phyloP scores from a whole-genome alignment of 148 eudicot genomes.

The Polygonum aviculare region DNA sequence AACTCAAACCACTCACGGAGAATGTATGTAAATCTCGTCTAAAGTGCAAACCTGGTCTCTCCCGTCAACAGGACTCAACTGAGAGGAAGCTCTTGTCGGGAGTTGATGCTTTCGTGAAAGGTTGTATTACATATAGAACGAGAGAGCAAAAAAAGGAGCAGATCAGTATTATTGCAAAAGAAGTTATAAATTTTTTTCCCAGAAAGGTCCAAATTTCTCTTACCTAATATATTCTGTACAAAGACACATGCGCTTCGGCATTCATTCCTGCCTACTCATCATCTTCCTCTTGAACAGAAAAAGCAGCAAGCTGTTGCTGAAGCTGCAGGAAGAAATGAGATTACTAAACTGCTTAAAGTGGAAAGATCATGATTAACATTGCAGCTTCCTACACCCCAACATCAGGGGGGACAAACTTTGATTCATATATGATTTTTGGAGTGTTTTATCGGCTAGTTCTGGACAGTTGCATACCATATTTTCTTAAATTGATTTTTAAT shows the following conservation, averaged over 20 bases:
- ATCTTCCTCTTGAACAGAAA: conserved; percentile 42
- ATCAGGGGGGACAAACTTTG: neutral
- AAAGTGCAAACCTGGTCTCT: neutral
- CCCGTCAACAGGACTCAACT: neutral
- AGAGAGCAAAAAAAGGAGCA: neutral
- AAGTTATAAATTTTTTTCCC: neutral
- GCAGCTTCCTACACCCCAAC: neutral
- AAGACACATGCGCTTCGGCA: conserved; percentile 21
- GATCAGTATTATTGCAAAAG: neutral
- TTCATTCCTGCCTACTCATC: conserved; percentile 21
- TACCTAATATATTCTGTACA: conserved; percentile 19
- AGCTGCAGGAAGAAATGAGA: conserved; percentile 30
- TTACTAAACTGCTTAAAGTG: neutral
- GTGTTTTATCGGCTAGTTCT: no score
- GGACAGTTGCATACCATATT: no score
- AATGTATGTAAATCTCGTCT: neutral
- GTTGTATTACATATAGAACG: neutral
- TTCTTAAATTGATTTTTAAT: neutral
- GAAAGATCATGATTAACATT: neutral
- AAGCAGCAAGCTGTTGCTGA: conserved; percentile 51
- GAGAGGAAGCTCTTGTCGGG: neutral
- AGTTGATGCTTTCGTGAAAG: neutral
- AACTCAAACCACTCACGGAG: neutral
- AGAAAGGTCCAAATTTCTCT: neutral
- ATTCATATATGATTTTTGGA: no score